A percentile compares a stretch with the other conserved stretches of the same genome.
These are phyloP conservation scores for Yamadazyma nakazawae DNA, from an alignment of 805 yeast genomes.

Conservation along the genomic window DNA sequence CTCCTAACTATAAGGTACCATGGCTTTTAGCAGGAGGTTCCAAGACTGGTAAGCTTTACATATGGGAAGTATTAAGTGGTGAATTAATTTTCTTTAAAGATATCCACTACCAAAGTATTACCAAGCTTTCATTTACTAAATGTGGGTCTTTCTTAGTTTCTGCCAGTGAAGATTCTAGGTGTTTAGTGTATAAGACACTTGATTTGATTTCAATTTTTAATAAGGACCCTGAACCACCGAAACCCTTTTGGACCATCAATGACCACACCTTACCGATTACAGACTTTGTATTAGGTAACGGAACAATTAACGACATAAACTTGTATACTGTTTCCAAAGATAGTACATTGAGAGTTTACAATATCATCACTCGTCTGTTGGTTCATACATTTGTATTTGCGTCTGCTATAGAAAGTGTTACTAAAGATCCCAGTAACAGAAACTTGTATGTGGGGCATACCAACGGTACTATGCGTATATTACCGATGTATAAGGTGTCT, in stretches of 20 bases:
- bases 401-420: slow-evolving; percentile 51
- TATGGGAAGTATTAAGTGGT: slow-evolving; percentile 87
- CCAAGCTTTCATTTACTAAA: slow-evolving; percentile 52
- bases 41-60: slow-evolving; percentile 66
- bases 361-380: slow-evolving; percentile 43
- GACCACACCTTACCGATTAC: slow-evolving; percentile 60
- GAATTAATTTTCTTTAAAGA: slow-evolving; percentile 66
- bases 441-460: slow-evolving; percentile 65
- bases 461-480: slow-evolving; percentile 57
- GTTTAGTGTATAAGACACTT: slow-evolving; percentile 65
- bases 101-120: slow-evolving; percentile 78
- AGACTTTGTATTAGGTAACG: slow-evolving; percentile 45
- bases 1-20: slow-evolving; percentile 48
- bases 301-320: slow-evolving; percentile 55
- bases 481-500: slow-evolving; percentile 46
- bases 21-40: slow-evolving; percentile 76
- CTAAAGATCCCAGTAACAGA: slow-evolving; percentile 78
- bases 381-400: slow-evolving; percentile 73
- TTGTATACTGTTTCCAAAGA: slow-evolving; percentile 71
- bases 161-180: slow-evolving; percentile 80
- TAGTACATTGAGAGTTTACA: slow-evolving; percentile 70
- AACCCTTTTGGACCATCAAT: slow-evolving; percentile 56
- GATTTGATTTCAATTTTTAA: slow-evolving; percentile 49
- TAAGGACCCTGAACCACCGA: slow-evolving; percentile 28
- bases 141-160: slow-evolving; percentile 67